These are phyloP conservation scores for Alternaria novae-zelandiae DNA, from an alignment of 2,329 filamentous ascomycete genomes.

Conservation along the genomic window DNA sequence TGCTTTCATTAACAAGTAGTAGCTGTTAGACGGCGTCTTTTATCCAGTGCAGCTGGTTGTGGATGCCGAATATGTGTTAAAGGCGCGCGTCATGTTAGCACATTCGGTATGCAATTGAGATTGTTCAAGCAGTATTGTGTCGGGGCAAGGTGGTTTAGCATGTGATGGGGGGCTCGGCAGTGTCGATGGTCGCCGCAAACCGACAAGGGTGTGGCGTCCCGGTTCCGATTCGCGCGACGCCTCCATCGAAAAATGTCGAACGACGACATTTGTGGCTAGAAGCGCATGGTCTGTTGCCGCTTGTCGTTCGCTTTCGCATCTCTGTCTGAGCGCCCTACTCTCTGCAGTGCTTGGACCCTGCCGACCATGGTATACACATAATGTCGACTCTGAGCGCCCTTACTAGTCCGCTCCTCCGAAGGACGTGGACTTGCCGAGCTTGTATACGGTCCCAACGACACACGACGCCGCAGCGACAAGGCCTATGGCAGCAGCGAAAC, in stretches of 20 bases:
- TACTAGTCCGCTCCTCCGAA: conserved; percentile 34
- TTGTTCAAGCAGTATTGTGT: not conserved
- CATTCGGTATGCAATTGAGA: not conserved
- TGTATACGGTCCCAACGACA: conserved; percentile 39
- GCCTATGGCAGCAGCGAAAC: conserved; percentile 25
- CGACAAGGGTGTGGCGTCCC: conserved; percentile 14
- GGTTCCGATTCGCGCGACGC: conserved; percentile 19
- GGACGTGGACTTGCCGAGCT: conserved; percentile 45
- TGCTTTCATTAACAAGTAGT: not conserved
- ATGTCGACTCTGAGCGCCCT: conserved; percentile 39
- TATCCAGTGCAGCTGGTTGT: not conserved
- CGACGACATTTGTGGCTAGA: conserved; percentile 16
- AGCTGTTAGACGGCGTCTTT: not conserved
- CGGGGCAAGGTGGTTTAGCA: not conserved
- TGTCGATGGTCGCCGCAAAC: conserved; percentile 10
- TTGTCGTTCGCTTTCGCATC: conserved; percentile 7
- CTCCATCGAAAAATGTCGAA: conserved; percentile 22
- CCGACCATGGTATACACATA: conserved; percentile 28
- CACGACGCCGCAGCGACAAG: conserved; percentile 23
- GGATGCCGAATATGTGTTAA: not conserved
- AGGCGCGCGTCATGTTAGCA: not conserved
- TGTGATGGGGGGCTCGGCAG: conserved; percentile 9
- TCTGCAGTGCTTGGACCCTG: conserved; percentile 6
- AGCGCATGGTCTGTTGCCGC: conserved; percentile 5
- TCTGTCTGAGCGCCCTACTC: not conserved